Evolutionary conservation across 495 filamentous ascomycete genomes (phyloP).

Genomic region (Umbilicaria muhlenbergii): DNA sequence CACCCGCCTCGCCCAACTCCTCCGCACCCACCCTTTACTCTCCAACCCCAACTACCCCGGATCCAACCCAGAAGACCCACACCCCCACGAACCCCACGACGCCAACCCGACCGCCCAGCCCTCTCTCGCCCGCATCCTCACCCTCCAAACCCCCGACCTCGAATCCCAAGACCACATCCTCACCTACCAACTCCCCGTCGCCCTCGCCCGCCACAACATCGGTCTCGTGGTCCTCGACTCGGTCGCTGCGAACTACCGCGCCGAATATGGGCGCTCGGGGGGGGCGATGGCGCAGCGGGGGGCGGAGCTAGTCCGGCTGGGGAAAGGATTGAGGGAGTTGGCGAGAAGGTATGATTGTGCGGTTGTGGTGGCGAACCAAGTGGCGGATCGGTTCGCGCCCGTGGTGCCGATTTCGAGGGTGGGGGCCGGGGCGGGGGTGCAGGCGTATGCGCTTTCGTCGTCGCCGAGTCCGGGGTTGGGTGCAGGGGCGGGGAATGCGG

Average conservation of each 20-base stretch:
- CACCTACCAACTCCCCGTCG: conserved; percentile 75
- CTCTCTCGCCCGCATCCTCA: conserved; percentile 53
- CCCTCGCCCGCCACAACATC: conserved; percentile 55
- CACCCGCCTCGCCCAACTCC: conserved; percentile 60
- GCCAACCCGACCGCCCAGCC: no score
- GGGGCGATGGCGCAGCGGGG: conserved; percentile 16
- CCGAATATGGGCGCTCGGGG: conserved; percentile 43
- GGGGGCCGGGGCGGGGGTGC: conserved; percentile 1
- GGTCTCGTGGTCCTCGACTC: conserved; percentile 79
- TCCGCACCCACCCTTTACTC: conserved; percentile 48
- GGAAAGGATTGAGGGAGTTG: conserved; percentile 57
- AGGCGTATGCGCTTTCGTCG: conserved; percentile 3
- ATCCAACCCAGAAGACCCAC: no score
- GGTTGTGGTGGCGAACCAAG: conserved; percentile 87
- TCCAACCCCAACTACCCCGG: conserved; percentile 23
- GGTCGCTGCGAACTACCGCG: conserved; percentile 86
- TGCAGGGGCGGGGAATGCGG: not conserved
- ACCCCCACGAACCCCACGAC: no score
- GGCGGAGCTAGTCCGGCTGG: conserved; percentile 57
- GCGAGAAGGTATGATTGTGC: conserved; percentile 60
- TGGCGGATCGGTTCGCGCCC: conserved; percentile 67
- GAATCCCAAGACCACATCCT: conserved; percentile 94
- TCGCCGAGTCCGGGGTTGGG: conserved; percentile 2
- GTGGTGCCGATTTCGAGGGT: not conserved
- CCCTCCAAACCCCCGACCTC: conserved; percentile 75